Base-by-base conservation (phyloP, 2,329 filamentous ascomycete genomes). In the Paecilomyces dactylethromorphus region DNA sequence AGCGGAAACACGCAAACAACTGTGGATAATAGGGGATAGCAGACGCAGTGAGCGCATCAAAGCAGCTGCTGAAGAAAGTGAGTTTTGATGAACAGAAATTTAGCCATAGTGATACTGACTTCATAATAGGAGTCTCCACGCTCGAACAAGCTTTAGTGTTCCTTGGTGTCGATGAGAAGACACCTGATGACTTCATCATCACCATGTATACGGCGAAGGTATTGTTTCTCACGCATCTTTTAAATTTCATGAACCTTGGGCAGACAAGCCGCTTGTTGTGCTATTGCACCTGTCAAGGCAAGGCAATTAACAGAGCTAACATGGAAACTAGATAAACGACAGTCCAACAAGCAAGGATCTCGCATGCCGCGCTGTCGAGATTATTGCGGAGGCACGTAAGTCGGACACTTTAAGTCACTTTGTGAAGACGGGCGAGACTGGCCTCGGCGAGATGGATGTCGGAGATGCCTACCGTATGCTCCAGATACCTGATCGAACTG, bases 81-180 rank as follows among this genome's bases (percentile, higher is more conserved):
- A 67, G 73, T 71, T 53, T 45, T 45, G 12, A 21, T 32, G 62
- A 6, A 53, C 53, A n/a, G 31, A 55, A 56, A 21, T 45, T 55
- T n/a, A 13, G 31, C 11, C 15, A 31, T 12, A 53, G 10, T 51
- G 18, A 21, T 49, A 53, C 35, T 60, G 32, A 60, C 55, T 56
- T n/a, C 52, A 49, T 54, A 50, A 55, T 60, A 79, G 78, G 78
- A 13, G 78, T 87, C 29, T 81, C 86, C 61, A 85, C 81, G n/a
- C 82, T 84, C 58, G 80, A 85, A 53, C 84, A 89, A 67, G 87
- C 87, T 1, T 76, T 88, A 32, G 74, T 81, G 12, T 89, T 82
- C 74, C 76, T 90, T 12, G 83, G 80, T 7, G 81, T 84, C 11
- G 74, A 78, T 56, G 69, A 72, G 29, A 71, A 73, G 11, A 81